Evolutionary conservation across 2,329 filamentous ascomycete genomes (phyloP), one percentile per base, ranked within the genome.

Genomic region (Fusarium sulawesiense): DNA sequence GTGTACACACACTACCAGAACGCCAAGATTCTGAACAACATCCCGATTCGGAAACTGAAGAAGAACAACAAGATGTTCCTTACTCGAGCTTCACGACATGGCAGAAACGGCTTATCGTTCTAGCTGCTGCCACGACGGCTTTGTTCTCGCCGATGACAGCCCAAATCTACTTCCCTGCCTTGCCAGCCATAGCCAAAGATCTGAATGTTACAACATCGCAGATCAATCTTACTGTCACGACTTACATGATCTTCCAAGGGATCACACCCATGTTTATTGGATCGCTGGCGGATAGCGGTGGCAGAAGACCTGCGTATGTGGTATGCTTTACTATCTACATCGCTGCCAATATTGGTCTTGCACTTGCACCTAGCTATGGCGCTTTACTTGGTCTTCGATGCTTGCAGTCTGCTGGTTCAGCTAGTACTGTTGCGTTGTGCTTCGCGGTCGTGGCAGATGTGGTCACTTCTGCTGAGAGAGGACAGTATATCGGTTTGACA

Each of bases 391-490:
- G 86, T 2, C 77, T 90, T 7, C 80, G 88, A 6, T 85, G 84
- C 70, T 73, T 90, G 4, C 88, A 91, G 72, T 87, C 84, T 7
- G 83, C 85, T 1, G 88, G 89, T 0, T 88, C 84, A 42, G 87
- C 85, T 57, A 86, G 86, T 3, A 91, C 88, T 0, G 81, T 91
- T 7, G 85, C 89, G 0, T 80, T 93, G 5, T 81, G 80, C 29
- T 79, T 78, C 29, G 90, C 86, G 0, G 85, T 92, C 1, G 84
- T 92, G 2, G 87, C 87, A 1, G 91, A 93, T 73, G 81, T 91
- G 9, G 82, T 87, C 13, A 90, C 88, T 0, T 85, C 86, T 3
- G 85, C 85, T 1, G 89, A 93, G 73, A 81, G 91, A 62, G 89
- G 89, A 4, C 80, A 83, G 40, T 89, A 88, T 70, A 83, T 91